These are phyloP conservation scores for Helianthus tuberosus DNA, from an alignment of 129 eudicot species.

Conservation along the genomic window DNA sequence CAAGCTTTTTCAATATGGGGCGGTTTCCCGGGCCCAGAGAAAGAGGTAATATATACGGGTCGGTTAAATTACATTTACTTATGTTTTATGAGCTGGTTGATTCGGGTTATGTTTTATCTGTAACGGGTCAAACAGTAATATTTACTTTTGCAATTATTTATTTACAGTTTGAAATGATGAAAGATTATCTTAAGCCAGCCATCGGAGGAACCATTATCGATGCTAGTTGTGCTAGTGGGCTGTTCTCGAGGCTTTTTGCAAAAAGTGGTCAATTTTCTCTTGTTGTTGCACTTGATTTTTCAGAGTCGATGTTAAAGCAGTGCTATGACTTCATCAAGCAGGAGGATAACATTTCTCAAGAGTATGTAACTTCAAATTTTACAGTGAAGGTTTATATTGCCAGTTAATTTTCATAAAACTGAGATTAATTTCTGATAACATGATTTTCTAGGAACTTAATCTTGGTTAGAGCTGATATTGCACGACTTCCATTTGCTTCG, in stretches of 20 bases:
- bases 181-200: slow-evolving; percentile 78
- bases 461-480: slow-evolving; percentile 94
- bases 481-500: slow-evolving; percentile 91
- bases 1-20: slow-evolving; percentile 69
- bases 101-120: neutral
- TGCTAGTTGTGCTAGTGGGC: slow-evolving; percentile 96
- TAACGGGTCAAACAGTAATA: neutral
- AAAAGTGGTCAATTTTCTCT: slow-evolving; percentile 79
- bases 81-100: neutral
- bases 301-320: slow-evolving; percentile 82
- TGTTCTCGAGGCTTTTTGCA: slow-evolving; percentile 89
- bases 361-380: slow-evolving; percentile 42
- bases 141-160: neutral
- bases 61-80: neutral
- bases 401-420: neutral
- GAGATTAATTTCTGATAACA: slow-evolving; percentile 17
- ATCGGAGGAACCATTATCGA: slow-evolving; percentile 87
- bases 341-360: slow-evolving; percentile 75
- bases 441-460: slow-evolving; percentile 54
- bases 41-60: slow-evolving; percentile 51
- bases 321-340: slow-evolving; percentile 74
- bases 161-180: slow-evolving; percentile 84
- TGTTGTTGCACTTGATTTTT: slow-evolving; percentile 87
- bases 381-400: slow-evolving; percentile 1
- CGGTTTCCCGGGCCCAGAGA: slow-evolving; percentile 91